A percentile compares a stretch with the other conserved stretches of the same genome.
Conservation (phyloP, 352 stramenopile genomes). For the Saprolegnia diclina region DNA sequence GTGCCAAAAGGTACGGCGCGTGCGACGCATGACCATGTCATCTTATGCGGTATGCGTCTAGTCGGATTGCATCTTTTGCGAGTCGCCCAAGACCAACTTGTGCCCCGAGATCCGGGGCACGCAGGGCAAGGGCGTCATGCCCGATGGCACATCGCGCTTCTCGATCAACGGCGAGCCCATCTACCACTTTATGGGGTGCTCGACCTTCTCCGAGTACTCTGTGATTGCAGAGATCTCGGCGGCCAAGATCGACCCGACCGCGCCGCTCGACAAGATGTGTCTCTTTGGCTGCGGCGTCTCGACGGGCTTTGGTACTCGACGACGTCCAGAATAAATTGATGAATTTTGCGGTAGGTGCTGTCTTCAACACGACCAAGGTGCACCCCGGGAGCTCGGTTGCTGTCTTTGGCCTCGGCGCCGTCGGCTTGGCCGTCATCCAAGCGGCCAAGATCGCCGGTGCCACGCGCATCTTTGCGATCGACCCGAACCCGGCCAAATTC, state of each 20-base stretch:
- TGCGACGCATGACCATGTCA: constrained; percentile 10
- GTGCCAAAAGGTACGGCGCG: constrained; percentile 29
- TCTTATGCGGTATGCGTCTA: neutral
- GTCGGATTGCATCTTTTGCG: constrained; percentile 77
- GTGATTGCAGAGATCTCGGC: constrained; percentile 84
- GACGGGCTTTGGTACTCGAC: constrained; percentile 33
- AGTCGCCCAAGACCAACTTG: constrained; percentile 84
- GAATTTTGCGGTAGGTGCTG: constrained; percentile 49
- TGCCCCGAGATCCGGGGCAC: constrained; percentile 76
- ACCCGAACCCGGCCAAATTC: constrained; percentile 27
- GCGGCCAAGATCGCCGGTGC: constrained; percentile 25
- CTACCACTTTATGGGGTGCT: constrained; percentile 74
- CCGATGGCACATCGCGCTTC: constrained; percentile 51
- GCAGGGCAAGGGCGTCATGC: constrained; percentile 66
- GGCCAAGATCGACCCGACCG: constrained; percentile 75
- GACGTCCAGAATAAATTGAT: neutral
- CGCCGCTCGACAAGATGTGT: constrained; percentile 75
- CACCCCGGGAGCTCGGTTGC: constrained; percentile 57
- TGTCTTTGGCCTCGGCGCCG: constrained; percentile 87
- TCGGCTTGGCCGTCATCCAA: constrained; percentile 83
- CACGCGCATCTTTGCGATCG: constrained; percentile 28
- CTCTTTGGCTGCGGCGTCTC: constrained; percentile 42
- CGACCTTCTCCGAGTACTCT: constrained; percentile 86
- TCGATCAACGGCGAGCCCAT: constrained; percentile 39
- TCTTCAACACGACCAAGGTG: constrained; percentile 86